A percentile compares a stretch with the other conserved stretches of the same genome.
Conservation (phyloP, 208 protist species). For the Entamoeba nuttalli region DNA sequence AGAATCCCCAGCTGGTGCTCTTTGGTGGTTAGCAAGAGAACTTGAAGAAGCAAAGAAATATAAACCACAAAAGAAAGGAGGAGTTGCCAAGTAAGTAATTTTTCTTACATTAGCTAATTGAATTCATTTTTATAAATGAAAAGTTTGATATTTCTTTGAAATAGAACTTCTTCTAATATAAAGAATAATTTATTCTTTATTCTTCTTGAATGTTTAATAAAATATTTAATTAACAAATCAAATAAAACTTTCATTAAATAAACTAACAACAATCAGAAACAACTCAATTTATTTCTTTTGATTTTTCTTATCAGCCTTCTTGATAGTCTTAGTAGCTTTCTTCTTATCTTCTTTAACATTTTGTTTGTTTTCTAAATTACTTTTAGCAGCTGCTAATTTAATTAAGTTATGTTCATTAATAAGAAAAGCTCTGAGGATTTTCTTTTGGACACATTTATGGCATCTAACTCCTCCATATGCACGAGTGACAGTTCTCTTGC, state of each 20-base stretch:
- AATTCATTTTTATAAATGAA: no score
- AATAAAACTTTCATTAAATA: no score
- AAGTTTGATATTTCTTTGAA: no score
- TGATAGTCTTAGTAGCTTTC: not conserved
- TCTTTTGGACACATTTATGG: not conserved
- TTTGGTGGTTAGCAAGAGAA: slow-evolving; percentile 27
- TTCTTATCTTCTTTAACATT: not conserved
- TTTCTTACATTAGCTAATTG: no score
- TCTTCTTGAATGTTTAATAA: no score
- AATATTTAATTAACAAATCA: no score
- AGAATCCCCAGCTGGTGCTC: slow-evolving; percentile 3
- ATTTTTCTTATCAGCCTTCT: not conserved
- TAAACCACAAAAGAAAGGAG: slow-evolving; percentile 26
- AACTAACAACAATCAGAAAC: no score
- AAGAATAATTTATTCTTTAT: no score
- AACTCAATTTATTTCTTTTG: no score
- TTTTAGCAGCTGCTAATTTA: not conserved
- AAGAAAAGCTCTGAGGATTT: slow-evolving; percentile 8
- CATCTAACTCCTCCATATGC: slow-evolving; percentile 11
- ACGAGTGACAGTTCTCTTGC: slow-evolving; percentile 1
- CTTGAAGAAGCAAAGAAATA: slow-evolving; percentile 23
- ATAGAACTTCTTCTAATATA: no score
- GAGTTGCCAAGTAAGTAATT: not conserved
- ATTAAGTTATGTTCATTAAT: not conserved
- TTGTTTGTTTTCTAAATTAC: not conserved